These are phyloP conservation scores for Arabidopsis hybrid DNA, from an alignment of 441 rosid genomes.

Conservation along the genomic window DNA sequence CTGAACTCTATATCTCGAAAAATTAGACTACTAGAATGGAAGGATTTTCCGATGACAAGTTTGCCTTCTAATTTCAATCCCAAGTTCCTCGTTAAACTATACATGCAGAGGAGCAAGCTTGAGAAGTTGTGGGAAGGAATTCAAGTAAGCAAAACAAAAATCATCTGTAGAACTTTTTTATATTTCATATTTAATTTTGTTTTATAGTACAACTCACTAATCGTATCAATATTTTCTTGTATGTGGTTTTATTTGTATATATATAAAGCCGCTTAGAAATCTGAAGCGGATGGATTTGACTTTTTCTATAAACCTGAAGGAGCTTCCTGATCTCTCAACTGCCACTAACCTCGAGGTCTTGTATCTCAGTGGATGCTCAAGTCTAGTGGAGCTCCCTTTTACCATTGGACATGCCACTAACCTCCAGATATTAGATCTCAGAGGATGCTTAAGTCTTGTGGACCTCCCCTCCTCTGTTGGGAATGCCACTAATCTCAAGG, in stretches of 20 bases:
- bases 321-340: conserved; percentile 27
- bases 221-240: too few relatives aligned
- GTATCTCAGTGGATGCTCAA: not conserved
- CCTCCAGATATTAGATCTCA: not conserved
- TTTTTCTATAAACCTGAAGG: not conserved
- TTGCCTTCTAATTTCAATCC: not conserved
- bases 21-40: not conserved
- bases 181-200: too few relatives aligned
- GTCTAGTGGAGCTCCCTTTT: not conserved
- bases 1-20: not conserved
- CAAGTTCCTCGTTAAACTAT: not conserved
- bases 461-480: too few relatives aligned
- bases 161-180: too few relatives aligned
- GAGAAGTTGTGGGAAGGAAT: too few relatives aligned
- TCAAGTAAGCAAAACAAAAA: too few relatives aligned
- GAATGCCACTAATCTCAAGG: too few relatives aligned
- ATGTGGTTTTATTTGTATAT: too few relatives aligned
- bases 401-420: not conserved
- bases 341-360: not conserved
- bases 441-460: too few relatives aligned
- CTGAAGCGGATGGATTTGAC: not conserved
- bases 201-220: too few relatives aligned
- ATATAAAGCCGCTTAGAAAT: too few relatives aligned
- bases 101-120: too few relatives aligned
- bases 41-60: not conserved